Percentiles rank a stretch among this genome's conserved stretches.
Evolutionary conservation across 257 asterid species (phyloP).

Genomic region (Nicotiana undulata): DNA sequence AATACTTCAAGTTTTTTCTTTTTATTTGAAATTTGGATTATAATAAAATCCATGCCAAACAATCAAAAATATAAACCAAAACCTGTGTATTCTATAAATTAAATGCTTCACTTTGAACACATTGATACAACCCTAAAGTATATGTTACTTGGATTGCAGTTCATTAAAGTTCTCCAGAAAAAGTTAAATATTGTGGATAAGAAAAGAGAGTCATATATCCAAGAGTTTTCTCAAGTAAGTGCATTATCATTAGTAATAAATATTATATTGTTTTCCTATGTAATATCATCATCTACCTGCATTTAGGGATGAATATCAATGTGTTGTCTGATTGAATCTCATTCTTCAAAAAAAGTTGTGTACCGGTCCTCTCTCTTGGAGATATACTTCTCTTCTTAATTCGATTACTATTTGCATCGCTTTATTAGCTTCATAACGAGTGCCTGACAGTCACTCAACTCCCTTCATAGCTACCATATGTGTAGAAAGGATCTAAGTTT

Average conservation of each 20-base stretch:
- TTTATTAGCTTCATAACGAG: too few species aligned
- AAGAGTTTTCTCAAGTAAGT: constrained; percentile 81
- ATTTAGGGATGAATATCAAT: background rate
- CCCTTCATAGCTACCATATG: too few species aligned
- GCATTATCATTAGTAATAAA: background rate
- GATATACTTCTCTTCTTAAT: too few species aligned
- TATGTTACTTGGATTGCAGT: constrained; percentile 35
- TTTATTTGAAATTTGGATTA: too few species aligned
- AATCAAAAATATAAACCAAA: too few species aligned
- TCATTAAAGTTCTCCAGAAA: constrained; percentile 74
- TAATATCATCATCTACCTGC: background rate
- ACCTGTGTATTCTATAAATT: too few species aligned
- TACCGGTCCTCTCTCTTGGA: background rate
- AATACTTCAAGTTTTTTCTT: too few species aligned
- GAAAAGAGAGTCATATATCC: constrained; percentile 55
- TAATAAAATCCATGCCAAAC: too few species aligned
- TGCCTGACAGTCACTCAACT: too few species aligned
- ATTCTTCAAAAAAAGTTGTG: background rate
- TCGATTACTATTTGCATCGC: too few species aligned
- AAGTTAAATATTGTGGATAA: too few species aligned
- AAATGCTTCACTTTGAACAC: background rate
- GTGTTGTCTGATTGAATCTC: background rate
- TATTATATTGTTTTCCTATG: background rate
- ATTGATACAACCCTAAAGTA: background rate
- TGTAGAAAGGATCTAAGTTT: too few species aligned